phyloP scores from a whole-genome alignment of 768 basidiomycete species.

The Omphalotus guepiniiformis region DNA sequence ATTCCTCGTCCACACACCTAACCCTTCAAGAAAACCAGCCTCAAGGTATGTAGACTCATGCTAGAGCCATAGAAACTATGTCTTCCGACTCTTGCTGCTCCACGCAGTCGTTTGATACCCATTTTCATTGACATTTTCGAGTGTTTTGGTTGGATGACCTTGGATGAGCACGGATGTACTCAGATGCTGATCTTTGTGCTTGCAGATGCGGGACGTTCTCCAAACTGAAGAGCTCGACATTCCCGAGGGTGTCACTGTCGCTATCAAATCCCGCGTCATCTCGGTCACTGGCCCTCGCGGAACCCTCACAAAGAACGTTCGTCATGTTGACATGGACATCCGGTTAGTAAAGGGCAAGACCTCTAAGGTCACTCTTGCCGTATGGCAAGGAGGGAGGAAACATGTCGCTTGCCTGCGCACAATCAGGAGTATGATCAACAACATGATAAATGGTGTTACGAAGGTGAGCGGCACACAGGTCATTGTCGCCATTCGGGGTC shows the following conservation, averaged over 20 bases:
- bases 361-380: constrained; percentile 81
- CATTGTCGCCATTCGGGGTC: no score
- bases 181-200: constrained; percentile 24
- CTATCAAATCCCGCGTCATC: constrained; percentile 88
- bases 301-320: constrained; percentile 86
- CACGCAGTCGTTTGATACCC: not conserved
- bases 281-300: constrained; percentile 92
- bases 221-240: constrained; percentile 91
- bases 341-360: constrained; percentile 75
- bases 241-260: constrained; percentile 79
- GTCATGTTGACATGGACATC: constrained; percentile 94
- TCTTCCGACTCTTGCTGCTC: not conserved
- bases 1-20: no score
- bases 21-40: no score
- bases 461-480: constrained; percentile 50
- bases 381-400: constrained; percentile 98
- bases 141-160: not conserved
- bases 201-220: constrained; percentile 88
- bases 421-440: constrained; percentile 90
- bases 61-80: no score
- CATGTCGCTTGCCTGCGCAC: constrained; percentile 98
- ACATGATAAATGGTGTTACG: constrained; percentile 97
- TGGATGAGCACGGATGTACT: constrained; percentile 35
- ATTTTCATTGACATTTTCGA: constrained; percentile 2
- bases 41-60: no score